Evolutionary conservation across 805 yeast genomes (phyloP).

Genomic region (Lipomyces lipofer): DNA sequence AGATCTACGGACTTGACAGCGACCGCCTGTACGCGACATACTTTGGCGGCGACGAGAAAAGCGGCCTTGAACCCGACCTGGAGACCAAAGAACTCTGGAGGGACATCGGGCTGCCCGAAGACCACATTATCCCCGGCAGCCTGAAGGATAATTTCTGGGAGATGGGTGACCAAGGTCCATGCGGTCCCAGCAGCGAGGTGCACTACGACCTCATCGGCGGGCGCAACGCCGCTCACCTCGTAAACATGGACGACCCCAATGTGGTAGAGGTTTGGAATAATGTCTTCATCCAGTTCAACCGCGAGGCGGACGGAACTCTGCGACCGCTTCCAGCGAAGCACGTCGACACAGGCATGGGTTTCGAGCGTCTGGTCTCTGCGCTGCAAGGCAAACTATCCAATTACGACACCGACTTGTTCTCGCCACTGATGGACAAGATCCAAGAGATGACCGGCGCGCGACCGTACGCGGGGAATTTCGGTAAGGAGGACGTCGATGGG

Average conservation of each 20-base stretch:
- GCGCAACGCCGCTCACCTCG: conserved; percentile 87
- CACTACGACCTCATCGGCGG: conserved; percentile 99
- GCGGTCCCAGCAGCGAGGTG: conserved; percentile 98
- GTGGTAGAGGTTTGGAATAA: conserved; percentile 98
- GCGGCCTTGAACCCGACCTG: conserved; percentile 86
- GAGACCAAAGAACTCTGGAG: conserved; percentile 90
- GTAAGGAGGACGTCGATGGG: conserved; percentile 85
- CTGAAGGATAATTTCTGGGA: conserved; percentile 98
- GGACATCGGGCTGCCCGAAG: conserved; percentile 83
- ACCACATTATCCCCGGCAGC: conserved; percentile 89
- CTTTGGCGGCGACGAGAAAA: conserved; percentile 85
- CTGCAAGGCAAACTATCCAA: conserved; percentile 89
- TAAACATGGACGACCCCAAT: conserved; percentile 96
- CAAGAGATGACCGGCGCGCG: conserved; percentile 93
- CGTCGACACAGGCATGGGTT: conserved; percentile 98
- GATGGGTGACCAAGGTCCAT: conserved; percentile 99
- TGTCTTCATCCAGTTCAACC: conserved; percentile 94
- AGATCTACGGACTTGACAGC: conserved; percentile 74
- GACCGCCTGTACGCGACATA: conserved; percentile 91
- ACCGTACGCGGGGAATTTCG: conserved; percentile 89
- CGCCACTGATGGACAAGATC: conserved; percentile 80
- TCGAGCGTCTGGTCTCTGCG: conserved; percentile 93
- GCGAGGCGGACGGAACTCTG: conserved; percentile 83
- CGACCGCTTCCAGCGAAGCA: conserved; percentile 89
- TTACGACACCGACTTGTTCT: conserved; percentile 96